Percentiles rank a stretch among this genome's conserved stretches.
Conservation (phyloP, 2,329 filamentous ascomycete genomes). For the Claviceps monticola region DNA sequence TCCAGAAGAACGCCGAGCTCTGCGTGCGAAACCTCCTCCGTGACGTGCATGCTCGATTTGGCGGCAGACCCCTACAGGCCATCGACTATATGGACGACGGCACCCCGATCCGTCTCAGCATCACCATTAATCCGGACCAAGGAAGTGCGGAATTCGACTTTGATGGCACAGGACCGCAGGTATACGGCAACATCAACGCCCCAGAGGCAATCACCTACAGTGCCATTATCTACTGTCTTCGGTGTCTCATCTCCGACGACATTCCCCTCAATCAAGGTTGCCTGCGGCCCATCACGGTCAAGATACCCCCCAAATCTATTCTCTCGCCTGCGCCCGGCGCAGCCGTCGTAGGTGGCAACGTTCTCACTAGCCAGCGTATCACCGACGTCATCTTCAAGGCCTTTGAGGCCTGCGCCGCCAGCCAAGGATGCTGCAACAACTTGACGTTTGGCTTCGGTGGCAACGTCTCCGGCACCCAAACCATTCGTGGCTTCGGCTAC, state of each 20-base stretch:
- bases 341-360: slow-evolving; percentile 72
- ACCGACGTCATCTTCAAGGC: slow-evolving; percentile 45
- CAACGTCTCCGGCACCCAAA: slow-evolving; percentile 23
- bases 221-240: slow-evolving; percentile 77
- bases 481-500: slow-evolving; percentile 29
- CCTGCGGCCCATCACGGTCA: slow-evolving; percentile 59
- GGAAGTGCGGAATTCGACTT: slow-evolving; percentile 76
- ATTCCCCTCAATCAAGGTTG: slow-evolving; percentile 79
- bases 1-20: slow-evolving; percentile 66
- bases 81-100: slow-evolving; percentile 78
- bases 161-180: slow-evolving; percentile 62
- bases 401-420: slow-evolving; percentile 66
- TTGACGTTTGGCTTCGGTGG: slow-evolving; percentile 64
- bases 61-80: slow-evolving; percentile 55
- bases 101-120: slow-evolving; percentile 57
- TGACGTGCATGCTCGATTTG: slow-evolving; percentile 53
- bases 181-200: slow-evolving; percentile 70
- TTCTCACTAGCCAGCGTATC: slow-evolving; percentile 34
- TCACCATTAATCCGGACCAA: slow-evolving; percentile 60
- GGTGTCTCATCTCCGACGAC: slow-evolving; percentile 65
- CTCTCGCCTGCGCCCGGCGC: slow-evolving; percentile 63
- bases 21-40: slow-evolving; percentile 63
- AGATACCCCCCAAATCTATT: slow-evolving; percentile 59
- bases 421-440: slow-evolving; percentile 72
- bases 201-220: slow-evolving; percentile 71